Evolutionary conservation across 2,329 filamentous ascomycete genomes (phyloP).

Genomic region (Sclerotinia nivalis): DNA sequence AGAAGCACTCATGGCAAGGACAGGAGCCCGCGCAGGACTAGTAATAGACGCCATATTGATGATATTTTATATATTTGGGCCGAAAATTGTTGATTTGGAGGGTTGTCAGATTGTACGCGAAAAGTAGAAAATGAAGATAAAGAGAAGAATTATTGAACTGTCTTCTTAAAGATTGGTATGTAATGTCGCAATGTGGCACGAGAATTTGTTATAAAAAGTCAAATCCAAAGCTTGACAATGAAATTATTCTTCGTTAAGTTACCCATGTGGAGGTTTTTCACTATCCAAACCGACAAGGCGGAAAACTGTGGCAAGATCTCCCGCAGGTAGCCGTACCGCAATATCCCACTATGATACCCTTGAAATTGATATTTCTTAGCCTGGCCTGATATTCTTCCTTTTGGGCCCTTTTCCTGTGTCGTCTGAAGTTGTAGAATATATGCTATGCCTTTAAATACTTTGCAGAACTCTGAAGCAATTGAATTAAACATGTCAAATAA

Average conservation of each 20-base stretch:
- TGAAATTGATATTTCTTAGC: too few relatives aligned
- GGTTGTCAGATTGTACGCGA: neutral
- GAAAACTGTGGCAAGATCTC: too few relatives aligned
- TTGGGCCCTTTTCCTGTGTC: too few relatives aligned
- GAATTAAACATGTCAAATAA: too few relatives aligned
- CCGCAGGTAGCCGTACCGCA: too few relatives aligned
- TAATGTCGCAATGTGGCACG: constrained; percentile 8
- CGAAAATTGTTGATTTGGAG: neutral
- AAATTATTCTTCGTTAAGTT: constrained; percentile 18
- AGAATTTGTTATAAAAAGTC: constrained; percentile 11
- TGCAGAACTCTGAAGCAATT: too few relatives aligned
- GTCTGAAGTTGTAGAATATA: too few relatives aligned
- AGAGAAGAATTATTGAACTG: neutral
- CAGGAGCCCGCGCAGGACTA: constrained; percentile 33
- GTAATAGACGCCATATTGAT: constrained; percentile 31
- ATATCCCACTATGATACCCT: too few relatives aligned
- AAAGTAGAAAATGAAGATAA: neutral
- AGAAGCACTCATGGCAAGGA: constrained; percentile 61
- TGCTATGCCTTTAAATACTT: too few relatives aligned
- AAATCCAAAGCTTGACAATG: constrained; percentile 3
- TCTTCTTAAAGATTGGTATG: neutral
- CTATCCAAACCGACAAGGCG: neutral
- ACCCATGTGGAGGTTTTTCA: neutral
- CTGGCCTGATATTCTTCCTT: too few relatives aligned
- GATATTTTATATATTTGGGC: neutral